Evolutionary conservation across 805 yeast genomes (phyloP), one percentile per base, ranked within the genome.

Genomic region (Starmerella sp.): DNA sequence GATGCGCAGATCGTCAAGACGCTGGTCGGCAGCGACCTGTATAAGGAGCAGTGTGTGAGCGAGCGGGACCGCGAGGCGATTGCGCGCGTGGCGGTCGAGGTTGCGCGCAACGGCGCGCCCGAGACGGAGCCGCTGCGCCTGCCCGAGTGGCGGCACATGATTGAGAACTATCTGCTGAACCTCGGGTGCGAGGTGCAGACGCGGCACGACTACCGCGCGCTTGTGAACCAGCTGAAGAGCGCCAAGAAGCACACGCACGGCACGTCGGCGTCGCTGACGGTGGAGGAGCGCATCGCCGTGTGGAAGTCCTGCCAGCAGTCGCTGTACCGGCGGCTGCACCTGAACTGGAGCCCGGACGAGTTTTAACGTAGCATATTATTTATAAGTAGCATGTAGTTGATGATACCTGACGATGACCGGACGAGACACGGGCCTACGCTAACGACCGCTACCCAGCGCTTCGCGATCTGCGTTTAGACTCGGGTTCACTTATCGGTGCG

Each of bases 181-280:
- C 38, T 46, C 7, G 49, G 49, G 9, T 46, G 49, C 49, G 49
- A 46, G 39, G 49, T 34, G 6, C 49, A 46, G 15, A 46, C 49
- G 5, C 49, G 49, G n/a, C 49, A 17, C 38, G 49, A 46, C 38
- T 46, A 32, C 35, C 49, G 34, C 14, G 22, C 9, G 15, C 38
- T 46, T 3, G 17, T 28, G 10, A 32, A 15, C n/a, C 49, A 46
- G 49, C 49, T 46, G 30, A 15, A 22, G 30, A 15, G 31, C 2
- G 49, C 39, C 13, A 46, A 46, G 35, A 46, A 46, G 49, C n/a
- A 14, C 9, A 6, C 39, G 31, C 39, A 34, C n/a, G 39, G 39
- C 28, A 9, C 11, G 17, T n/a, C 36, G n/a, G 29, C 45, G 22
- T 22, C 49, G 15, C n/a, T 46, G 30, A 34, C 38, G 10, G 49